These are phyloP conservation scores for Coemansia sp. DNA, from an alignment of 192 early-diverging fungal species.

Conservation along the genomic window DNA sequence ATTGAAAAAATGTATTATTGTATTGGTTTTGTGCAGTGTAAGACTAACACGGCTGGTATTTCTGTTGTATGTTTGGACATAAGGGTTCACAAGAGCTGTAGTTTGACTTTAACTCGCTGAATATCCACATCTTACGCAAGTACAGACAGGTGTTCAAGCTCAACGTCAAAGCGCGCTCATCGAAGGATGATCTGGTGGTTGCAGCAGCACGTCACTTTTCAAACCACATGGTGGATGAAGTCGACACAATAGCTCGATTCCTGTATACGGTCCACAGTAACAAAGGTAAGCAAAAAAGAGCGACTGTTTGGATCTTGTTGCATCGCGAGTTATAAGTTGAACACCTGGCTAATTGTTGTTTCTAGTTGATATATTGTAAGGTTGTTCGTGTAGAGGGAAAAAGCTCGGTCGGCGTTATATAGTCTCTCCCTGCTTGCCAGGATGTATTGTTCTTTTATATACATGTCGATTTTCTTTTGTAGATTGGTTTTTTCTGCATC, in stretches of 20 bases:
- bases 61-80: background rate
- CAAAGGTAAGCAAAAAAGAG: conserved; percentile 23
- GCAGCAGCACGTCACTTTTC: conserved; percentile 48
- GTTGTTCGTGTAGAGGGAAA: conserved; percentile 21
- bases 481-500: background rate
- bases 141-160: conserved; percentile 56
- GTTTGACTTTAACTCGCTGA: conserved; percentile 52
- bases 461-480: background rate
- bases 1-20: too few relatives aligned
- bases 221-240: conserved; percentile 49
- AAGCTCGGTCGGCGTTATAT: conserved; percentile 21
- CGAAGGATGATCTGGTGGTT: conserved; percentile 52
- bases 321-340: background rate
- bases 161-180: conserved; percentile 55
- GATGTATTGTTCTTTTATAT: background rate
- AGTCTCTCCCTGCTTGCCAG: background rate
- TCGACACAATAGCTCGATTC: conserved; percentile 56
- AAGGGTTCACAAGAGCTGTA: conserved; percentile 4
- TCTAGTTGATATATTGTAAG: background rate
- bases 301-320: background rate
- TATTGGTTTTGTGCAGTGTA: too few relatives aligned
- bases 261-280: conserved; percentile 52
- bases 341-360: background rate
- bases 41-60: too few relatives aligned
- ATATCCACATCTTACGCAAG: conserved; percentile 49